Conservation (phyloP, 2,329 filamentous ascomycete genomes). For the Alternaria ethzedia region DNA sequence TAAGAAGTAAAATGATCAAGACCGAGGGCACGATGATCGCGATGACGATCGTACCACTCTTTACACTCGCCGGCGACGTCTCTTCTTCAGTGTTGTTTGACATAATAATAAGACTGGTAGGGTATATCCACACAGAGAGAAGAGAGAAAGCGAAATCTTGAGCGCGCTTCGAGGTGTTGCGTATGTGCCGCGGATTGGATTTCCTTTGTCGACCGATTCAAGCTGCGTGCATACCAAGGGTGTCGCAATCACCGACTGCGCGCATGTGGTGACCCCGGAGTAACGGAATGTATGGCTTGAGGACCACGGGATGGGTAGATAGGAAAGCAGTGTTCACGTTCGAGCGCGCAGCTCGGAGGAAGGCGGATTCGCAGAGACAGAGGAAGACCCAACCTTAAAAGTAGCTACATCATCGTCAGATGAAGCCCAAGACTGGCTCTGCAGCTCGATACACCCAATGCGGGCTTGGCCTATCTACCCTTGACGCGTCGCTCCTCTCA, state of each 20-base stretch:
- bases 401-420: slow-evolving; percentile 21
- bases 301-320: not conserved
- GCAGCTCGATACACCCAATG: slow-evolving; percentile 20
- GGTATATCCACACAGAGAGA: not conserved
- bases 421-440: slow-evolving; percentile 20
- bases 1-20: slow-evolving; percentile 38
- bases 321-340: slow-evolving; percentile 8
- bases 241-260: slow-evolving; percentile 12
- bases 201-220: slow-evolving; percentile 15
- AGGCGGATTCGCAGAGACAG: slow-evolving; percentile 3
- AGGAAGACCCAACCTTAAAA: slow-evolving; percentile 1
- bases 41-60: slow-evolving; percentile 30
- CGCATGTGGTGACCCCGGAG: slow-evolving; percentile 8
- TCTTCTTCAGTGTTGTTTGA: slow-evolving; percentile 16
- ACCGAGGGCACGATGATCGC: slow-evolving; percentile 42
- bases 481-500: slow-evolving; percentile 14
- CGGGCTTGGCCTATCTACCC: slow-evolving; percentile 14
- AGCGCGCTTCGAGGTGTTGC: not conserved
- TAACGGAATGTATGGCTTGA: not conserved
- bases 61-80: not conserved
- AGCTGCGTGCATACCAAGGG: slow-evolving; percentile 20
- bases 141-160: not conserved
- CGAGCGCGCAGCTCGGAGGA: slow-evolving; percentile 1
- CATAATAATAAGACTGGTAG: slow-evolving; percentile 12
- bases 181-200: slow-evolving; percentile 4